Base-by-base conservation (phyloP, 441 rosid genomes). In the Francoa sonchifolia region DNA sequence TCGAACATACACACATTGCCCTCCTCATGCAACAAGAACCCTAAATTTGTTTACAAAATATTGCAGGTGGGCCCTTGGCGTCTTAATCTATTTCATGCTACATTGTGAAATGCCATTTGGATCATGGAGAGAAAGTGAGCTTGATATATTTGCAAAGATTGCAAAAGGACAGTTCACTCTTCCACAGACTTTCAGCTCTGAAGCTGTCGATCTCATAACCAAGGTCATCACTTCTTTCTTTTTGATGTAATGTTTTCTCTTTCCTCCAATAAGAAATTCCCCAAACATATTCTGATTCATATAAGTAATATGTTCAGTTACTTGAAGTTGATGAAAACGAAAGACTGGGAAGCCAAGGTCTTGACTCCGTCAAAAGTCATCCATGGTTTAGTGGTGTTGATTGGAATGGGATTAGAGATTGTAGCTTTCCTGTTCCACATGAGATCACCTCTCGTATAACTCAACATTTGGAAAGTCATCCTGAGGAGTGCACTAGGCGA, bases 21-120 rank as follows among this genome's bases (percentile, higher is more conserved):
- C 1, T 12, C 6, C 13, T 1, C 6, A 7, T 27, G 22, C 44
- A 33, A 12, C 22, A 4, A 18, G 25, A 11, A 12, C 32, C 22
- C 16, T 32, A 20, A 30, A 40, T 36, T 12, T 9, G 53, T 16
- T 30, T 15, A 26, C n/a, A 4, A 54, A 48, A 48, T 50, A 16
- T n/a, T 61, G 40, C 52, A 79, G 95, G 96, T 85, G 98, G 96
- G 89, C 98, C 29, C 56, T 82, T 44, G 97, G 96, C 53, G 84
- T 85, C 37, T 68, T 79, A 59, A 68, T 84, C 55, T 79, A 74
- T 63, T 82, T 69, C 72, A 79, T 76, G 83, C 66, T 79, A 37
- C 71, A 63, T 50, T 79, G 87, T 20, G 94, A 85, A 72, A 72
- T 70, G 94, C 87, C 96, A 30, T 90, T 90, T 23, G 94, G 94